Evolutionary conservation across 2,329 filamentous ascomycete genomes (phyloP).

Genomic region (Paracamarosporium sp.): DNA sequence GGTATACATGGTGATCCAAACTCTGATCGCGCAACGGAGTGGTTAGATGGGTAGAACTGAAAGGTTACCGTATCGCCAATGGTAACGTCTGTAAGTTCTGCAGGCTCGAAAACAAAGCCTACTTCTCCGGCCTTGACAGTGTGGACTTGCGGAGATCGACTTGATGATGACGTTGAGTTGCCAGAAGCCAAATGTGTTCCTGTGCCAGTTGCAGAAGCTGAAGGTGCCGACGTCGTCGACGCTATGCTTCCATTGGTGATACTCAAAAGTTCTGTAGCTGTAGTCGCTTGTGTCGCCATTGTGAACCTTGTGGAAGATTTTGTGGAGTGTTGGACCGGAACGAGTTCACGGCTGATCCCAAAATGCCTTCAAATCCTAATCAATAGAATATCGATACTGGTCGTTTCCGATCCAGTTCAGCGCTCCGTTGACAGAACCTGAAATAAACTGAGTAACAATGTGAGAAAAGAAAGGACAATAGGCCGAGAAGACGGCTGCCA

Average conservation of each 20-base stretch:
- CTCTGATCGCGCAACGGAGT: conserved; percentile 51
- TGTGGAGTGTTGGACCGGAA: no score
- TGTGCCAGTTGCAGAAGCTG: conserved; percentile 4
- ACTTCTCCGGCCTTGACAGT: conserved; percentile 46
- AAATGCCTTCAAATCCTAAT: no score
- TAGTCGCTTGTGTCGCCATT: not conserved
- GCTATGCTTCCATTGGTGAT: no score
- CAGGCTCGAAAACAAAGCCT: conserved; percentile 45
- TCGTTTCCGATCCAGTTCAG: no score
- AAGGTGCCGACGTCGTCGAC: conserved; percentile 2
- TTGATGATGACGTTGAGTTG: conserved; percentile 20
- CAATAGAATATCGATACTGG: no score
- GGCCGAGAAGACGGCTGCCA: not conserved
- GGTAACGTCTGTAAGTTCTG: conserved; percentile 41
- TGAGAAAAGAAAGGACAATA: not conserved
- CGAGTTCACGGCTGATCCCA: no score
- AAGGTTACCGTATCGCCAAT: conserved; percentile 47
- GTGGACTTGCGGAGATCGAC: conserved; percentile 33
- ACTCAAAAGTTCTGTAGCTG: not conserved
- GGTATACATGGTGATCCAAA: conserved; percentile 50
- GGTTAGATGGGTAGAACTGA: conserved; percentile 51
- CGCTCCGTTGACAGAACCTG: no score
- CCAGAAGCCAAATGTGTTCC: not conserved
- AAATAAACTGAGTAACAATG: no score
- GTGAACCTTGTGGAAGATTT: no score